Conservation (phyloP, 345 rosid species). For the Melaleuca quinquenervia region DNA sequence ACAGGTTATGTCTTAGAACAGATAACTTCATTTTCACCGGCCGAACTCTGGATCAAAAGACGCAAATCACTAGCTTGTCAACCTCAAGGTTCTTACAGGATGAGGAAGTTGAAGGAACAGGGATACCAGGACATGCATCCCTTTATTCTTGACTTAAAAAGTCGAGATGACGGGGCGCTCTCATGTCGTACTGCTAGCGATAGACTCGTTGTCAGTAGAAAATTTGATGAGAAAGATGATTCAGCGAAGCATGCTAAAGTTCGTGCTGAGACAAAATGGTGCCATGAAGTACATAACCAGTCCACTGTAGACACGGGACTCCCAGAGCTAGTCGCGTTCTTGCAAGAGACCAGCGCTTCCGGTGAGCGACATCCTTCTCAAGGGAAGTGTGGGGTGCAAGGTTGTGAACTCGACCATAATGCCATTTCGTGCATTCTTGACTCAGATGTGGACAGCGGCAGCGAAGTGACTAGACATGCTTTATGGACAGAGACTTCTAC, state of each 20-base stretch:
- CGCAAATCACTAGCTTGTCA: not conserved
- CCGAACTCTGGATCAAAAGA: not conserved
- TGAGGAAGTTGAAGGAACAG: not conserved
- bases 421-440: not conserved
- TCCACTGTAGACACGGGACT: not conserved
- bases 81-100: not conserved
- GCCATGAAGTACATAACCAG: not conserved
- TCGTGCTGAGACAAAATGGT: not conserved
- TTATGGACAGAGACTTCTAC: not conserved
- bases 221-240: constrained; percentile 1
- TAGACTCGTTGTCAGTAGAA: not conserved
- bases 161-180: not conserved
- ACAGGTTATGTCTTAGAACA: not conserved
- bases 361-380: not conserved
- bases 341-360: constrained; percentile 9
- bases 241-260: not conserved
- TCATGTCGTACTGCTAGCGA: not conserved
- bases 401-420: not conserved
- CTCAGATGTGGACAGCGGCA: not conserved
- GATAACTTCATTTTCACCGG: not conserved
- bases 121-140: not conserved
- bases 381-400: not conserved
- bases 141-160: not conserved
- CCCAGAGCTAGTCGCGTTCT: constrained; percentile 21
- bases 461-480: not conserved